phyloP scores from a whole-genome alignment of 148 eudicot genomes.

The Spergularia marina region DNA sequence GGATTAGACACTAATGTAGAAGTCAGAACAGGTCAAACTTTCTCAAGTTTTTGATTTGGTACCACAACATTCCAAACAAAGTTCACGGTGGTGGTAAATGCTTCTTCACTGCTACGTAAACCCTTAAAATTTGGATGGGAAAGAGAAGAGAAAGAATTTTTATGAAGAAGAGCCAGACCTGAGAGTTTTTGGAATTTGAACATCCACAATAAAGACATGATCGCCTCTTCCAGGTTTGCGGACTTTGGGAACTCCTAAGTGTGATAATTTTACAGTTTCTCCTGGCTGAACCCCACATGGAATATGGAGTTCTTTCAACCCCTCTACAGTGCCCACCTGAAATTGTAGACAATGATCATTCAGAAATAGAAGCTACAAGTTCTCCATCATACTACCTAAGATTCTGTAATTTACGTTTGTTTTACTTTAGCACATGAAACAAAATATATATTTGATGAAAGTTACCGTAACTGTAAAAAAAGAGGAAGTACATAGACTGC shows the following conservation, averaged over 20 bases:
- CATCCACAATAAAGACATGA: slow-evolving; percentile 73
- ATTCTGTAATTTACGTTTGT: too few relatives aligned
- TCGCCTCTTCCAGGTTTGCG: slow-evolving; percentile 66
- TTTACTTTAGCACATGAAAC: too few relatives aligned
- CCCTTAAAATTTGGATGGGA: neutral
- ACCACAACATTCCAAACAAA: neutral
- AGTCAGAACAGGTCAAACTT: too few relatives aligned
- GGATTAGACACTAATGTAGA: too few relatives aligned
- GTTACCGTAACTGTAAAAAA: too few relatives aligned
- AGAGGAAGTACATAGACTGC: too few relatives aligned
- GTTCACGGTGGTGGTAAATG: neutral
- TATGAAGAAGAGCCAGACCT: slow-evolving; percentile 46
- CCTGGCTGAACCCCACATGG: slow-evolving; percentile 88
- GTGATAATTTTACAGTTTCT: slow-evolving; percentile 52
- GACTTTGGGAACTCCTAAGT: slow-evolving; percentile 75
- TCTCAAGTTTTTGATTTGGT: too few relatives aligned
- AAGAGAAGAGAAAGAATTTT: neutral
- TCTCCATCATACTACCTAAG: neutral
- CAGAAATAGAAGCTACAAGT: neutral
- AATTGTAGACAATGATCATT: slow-evolving; percentile 8
- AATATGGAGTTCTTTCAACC: slow-evolving; percentile 63
- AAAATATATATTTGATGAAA: too few relatives aligned
- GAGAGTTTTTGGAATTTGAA: slow-evolving; percentile 62
- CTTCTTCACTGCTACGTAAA: neutral
- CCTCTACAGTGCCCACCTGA: slow-evolving; percentile 86